Evolutionary conservation across 1,284 basidiomycete species (phyloP).

Genomic region (Chiua sp.): DNA sequence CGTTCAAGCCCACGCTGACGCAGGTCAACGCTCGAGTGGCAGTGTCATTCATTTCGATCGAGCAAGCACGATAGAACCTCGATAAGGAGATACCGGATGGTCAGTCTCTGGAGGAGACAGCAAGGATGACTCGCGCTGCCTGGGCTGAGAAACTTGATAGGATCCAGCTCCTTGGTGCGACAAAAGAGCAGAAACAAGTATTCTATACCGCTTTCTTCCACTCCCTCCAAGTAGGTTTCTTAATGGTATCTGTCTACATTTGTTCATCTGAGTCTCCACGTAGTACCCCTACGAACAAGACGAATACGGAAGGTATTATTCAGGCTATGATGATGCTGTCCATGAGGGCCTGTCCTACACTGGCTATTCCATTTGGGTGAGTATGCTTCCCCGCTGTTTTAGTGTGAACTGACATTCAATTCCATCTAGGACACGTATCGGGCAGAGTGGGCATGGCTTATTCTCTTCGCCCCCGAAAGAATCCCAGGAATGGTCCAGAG

Average conservation of each 20-base stretch:
- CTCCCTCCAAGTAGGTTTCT: conserved; percentile 57
- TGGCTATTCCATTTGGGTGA: conserved; percentile 85
- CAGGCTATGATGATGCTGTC: conserved; percentile 70
- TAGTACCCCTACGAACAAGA: conserved; percentile 84
- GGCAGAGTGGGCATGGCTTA: conserved; percentile 80
- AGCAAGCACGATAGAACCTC: conserved; percentile 72
- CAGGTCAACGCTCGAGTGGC: conserved; percentile 70
- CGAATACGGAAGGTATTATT: conserved; percentile 77
- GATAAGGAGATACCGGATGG: conserved; percentile 69
- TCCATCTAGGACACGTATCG: conserved; percentile 71
- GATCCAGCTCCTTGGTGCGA: conserved; percentile 63
- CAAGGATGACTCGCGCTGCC: conserved; percentile 54
- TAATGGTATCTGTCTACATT: not conserved
- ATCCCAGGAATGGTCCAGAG: conserved; percentile 78
- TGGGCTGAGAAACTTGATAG: conserved; percentile 80
- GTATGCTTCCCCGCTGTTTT: conserved; percentile 13
- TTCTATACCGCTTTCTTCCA: conserved; percentile 78
- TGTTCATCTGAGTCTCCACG: conserved; percentile 13
- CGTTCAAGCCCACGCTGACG: conserved; percentile 47
- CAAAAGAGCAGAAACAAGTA: conserved; percentile 54
- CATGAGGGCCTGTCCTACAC: conserved; percentile 74
- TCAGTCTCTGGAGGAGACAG: conserved; percentile 65
- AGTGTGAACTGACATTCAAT: not conserved
- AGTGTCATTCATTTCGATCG: conserved; percentile 79
- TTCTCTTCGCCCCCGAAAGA: conserved; percentile 78